Base-by-base conservation (phyloP, 306 rosid genomes). In the Myrica gale region DNA sequence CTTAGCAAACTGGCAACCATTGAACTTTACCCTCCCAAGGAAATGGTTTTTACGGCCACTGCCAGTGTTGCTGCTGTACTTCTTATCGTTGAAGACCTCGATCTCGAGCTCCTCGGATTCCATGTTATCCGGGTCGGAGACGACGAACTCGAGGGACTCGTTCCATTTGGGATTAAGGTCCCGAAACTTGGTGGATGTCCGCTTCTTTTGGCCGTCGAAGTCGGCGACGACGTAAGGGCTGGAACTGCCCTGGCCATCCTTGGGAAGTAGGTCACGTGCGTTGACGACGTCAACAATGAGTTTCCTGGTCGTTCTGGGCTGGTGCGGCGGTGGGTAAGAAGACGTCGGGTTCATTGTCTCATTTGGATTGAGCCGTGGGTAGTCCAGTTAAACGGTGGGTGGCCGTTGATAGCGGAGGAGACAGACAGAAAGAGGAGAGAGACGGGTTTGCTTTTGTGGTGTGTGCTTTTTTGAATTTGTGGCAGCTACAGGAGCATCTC, bases 191-290 rank as follows among this genome's bases (percentile, higher is more conserved):
- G 97, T 90, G 41, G 85, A 80, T n/a, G 97, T 89, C 48, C 97
- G 87, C 71, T 89, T 88, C 70, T 90, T 83, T 87, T 95, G 97
- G 4, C 99, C 97, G 65, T 92, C 97, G 65, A 95, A 95, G 51
- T 89, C 89, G 0, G 85, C 97, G 3, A 95, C 84, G 0, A 92
- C 99, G 80, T 95, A 95, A 11, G 99, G 89, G 78, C 99, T 95
- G 0, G 99, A 91, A 74, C 97, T 90, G 19, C 99, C 97, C 23
- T 95, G 99, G 0, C 99, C 99, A 83, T 95, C 99, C 50, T 92
- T 95, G 1, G 99, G 97, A 23, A 95, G 93, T 1, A 95, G 97
- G 68, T 90, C 87, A 2, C 93, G 96, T 2, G 97, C 99, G 43
- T 95, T 97, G 4, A 86, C 51, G 3, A 95, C 93, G 45, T 92